Evolutionary conservation across 805 yeast species (phyloP), one percentile per base, ranked within the genome.

Genomic region (Ogataea salicorniae): DNA sequence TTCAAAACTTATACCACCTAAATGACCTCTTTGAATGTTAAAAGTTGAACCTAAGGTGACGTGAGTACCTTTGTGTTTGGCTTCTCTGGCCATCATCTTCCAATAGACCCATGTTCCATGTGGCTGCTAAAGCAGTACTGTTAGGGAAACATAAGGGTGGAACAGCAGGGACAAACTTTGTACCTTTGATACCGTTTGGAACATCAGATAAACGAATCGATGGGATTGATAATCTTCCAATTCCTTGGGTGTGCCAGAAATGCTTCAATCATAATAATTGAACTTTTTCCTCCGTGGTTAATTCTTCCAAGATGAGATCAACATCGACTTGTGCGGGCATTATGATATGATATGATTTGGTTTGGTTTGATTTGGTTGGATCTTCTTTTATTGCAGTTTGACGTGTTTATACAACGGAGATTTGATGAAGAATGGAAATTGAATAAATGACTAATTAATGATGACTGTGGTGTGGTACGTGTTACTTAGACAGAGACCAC

Each of bases 1-100:
- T 61, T 81, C 87, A 56, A 80, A 81, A 2, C 80, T 80, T 46
- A 87, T 66, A 17, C 87, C 78, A 8, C 77, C 78, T 36, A 72
- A 57, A 6, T 78, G 78, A 22, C 67, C 64, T 31, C 78, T 61
- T 18, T 68, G 73, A 44, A 72, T 73, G 55, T 74, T 73, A 22
- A 64, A 48, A 48, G 69, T 41, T 14, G 71, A 70, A 20, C 70
- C 71, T 45, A 67, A 54, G 41, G 69, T 60, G 37, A 63, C 66
- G 48, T 71, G 75, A n/a, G 66, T 72, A 40, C 73, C 71, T 46
- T 74, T 73, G 53, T 65, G 64, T 42, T 62, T 66, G 34, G 78
- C 76, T 51, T 74, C 78, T 34, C 57, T 50, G 18, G 70, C 72
- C 75, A 74, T 69, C 57, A 72, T 68, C 58, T 9, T 53, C 48